Conservation (phyloP, 2,329 filamentous ascomycete genomes). For the Colletotrichum costaricense region DNA sequence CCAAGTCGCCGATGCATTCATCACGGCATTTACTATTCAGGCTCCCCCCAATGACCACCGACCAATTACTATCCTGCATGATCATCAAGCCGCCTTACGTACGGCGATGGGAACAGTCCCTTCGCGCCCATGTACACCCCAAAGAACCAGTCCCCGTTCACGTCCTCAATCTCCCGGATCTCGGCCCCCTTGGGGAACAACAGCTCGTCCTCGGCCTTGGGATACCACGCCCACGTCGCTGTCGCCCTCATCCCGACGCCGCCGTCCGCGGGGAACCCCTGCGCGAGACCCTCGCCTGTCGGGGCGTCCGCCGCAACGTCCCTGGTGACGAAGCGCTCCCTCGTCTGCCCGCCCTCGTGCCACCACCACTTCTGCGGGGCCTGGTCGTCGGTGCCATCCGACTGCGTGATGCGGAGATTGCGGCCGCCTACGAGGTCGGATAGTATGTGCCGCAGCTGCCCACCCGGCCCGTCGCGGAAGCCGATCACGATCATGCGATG, state of each 20-base stretch:
- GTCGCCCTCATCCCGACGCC: slow-evolving; percentile 73
- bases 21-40: slow-evolving; percentile 1
- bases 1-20: slow-evolving; percentile 5
- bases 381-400: slow-evolving; percentile 42
- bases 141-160: slow-evolving; percentile 92
- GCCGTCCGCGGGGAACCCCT: slow-evolving; percentile 77
- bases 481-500: slow-evolving; percentile 88
- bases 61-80: neutral
- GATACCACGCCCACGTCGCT: slow-evolving; percentile 84
- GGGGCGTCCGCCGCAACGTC: slow-evolving; percentile 61
- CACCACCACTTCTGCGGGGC: slow-evolving; percentile 64
- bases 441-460: slow-evolving; percentile 75
- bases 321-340: slow-evolving; percentile 60
- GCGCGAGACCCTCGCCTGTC: slow-evolving; percentile 42
- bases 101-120: slow-evolving; percentile 84
- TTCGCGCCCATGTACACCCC: slow-evolving; percentile 85
- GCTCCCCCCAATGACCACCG: neutral
- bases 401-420: slow-evolving; percentile 71
- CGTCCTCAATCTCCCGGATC: slow-evolving; percentile 83
- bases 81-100: slow-evolving; percentile 66
- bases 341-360: slow-evolving; percentile 52
- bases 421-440: slow-evolving; percentile 83
- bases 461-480: slow-evolving; percentile 76
- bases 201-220: slow-evolving; percentile 77
- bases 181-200: slow-evolving; percentile 86